Percentiles rank a stretch among this genome's conserved stretches.
phyloP scores from a whole-genome alignment of 139 green algal genomes.

The Closterium sp. region DNA sequence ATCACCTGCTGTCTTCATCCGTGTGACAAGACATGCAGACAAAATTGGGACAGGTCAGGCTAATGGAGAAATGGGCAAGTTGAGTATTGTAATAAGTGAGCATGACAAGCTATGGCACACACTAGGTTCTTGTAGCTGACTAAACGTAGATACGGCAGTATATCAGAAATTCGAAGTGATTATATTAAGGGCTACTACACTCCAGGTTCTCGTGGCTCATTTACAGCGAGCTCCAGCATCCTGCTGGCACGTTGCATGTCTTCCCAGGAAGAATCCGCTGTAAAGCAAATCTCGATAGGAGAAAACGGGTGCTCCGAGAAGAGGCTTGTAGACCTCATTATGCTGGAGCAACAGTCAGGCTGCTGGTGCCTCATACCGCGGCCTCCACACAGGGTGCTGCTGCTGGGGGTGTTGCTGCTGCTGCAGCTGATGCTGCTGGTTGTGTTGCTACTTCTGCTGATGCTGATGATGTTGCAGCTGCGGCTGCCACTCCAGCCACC shows the following conservation, averaged over 20 bases:
- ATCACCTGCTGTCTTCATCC: too few species aligned
- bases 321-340: neutral
- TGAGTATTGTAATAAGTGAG: too few species aligned
- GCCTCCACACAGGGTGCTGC: neutral
- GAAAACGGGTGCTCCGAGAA: neutral
- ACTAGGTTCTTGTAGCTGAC: too few species aligned
- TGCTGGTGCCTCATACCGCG: neutral
- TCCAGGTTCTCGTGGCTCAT: neutral
- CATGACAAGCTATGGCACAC: too few species aligned
- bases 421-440: neutral
- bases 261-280: neutral
- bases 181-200: neutral
- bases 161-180: too few species aligned
- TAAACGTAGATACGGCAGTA: too few species aligned
- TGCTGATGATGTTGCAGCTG: too few species aligned
- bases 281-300: neutral
- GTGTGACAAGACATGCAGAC: too few species aligned
- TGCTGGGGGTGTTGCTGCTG: neutral
- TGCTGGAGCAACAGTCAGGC: neutral
- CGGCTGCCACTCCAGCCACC: neutral
- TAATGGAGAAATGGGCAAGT: too few species aligned
- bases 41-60: too few species aligned
- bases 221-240: neutral
- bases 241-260: neutral
- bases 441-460: neutral